Evolutionary conservation across 352 stramenopile genomes (phyloP).

Genomic region (Phytopythium oedochilum): DNA sequence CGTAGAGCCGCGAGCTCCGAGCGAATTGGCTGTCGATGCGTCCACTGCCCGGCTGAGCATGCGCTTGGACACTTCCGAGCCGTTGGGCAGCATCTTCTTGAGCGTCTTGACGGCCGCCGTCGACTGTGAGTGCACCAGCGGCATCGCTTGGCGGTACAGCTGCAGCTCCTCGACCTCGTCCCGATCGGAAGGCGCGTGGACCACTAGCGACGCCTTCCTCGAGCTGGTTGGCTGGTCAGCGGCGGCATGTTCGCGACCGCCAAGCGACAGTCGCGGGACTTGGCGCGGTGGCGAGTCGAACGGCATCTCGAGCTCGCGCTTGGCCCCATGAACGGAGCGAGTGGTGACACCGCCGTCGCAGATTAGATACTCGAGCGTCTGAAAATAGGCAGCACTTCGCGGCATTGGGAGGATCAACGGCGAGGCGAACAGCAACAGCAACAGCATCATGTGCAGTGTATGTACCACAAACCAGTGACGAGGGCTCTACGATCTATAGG

Average conservation of each 20-base stretch:
- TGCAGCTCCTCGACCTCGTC: conserved; percentile 14
- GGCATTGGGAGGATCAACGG: too few species aligned
- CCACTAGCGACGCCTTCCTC: background rate
- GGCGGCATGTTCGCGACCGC: background rate
- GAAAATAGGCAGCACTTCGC: conserved; percentile 3
- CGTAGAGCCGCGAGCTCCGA: background rate
- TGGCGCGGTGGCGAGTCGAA: background rate
- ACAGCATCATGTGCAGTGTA: background rate
- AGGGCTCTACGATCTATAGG: background rate
- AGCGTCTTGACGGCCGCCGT: conserved; percentile 54
- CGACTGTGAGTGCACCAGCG: conserved; percentile 56
- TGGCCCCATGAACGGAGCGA: background rate
- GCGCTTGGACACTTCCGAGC: conserved; percentile 34
- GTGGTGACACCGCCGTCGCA: background rate
- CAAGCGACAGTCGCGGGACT: background rate
- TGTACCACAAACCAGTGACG: background rate
- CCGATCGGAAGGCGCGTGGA: background rate
- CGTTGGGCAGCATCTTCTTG: conserved; percentile 38
- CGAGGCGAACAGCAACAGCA: background rate
- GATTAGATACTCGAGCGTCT: background rate
- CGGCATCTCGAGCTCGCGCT: background rate
- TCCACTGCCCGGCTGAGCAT: conserved; percentile 22
- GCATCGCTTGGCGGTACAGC: conserved; percentile 48
- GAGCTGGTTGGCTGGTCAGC: background rate
- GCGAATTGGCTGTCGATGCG: background rate